Evolutionary conservation across 73 alveolate species (phyloP).

Genomic region (Blepharisma japonicum): DNA sequence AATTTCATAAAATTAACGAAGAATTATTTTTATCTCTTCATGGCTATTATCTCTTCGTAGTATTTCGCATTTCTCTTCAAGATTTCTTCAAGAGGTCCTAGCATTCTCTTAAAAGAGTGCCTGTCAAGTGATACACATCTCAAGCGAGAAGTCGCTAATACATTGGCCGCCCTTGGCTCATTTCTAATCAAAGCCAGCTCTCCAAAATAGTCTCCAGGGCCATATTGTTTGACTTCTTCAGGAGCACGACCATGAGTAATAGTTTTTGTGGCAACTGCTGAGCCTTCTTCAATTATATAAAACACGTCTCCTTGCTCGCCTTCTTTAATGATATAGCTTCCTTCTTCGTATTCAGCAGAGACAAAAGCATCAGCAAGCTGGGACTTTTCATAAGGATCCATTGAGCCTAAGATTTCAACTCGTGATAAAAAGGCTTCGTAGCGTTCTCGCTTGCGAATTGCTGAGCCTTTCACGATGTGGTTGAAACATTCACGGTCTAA

Average conservation of each 20-base stretch:
- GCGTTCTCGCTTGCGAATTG: conserved; percentile 81
- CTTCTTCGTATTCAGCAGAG: conserved; percentile 50
- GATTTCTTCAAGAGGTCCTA: conserved; percentile 77
- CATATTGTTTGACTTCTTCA: conserved; percentile 75
- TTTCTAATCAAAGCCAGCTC: conserved; percentile 91
- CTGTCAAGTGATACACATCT: conserved; percentile 65
- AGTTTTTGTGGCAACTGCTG: conserved; percentile 78
- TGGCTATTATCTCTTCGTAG: no score
- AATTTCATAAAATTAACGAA: no score
- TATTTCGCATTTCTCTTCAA: conserved; percentile 57
- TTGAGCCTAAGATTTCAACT: conserved; percentile 65
- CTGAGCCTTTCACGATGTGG: conserved; percentile 73
- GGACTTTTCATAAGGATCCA: conserved; percentile 86
- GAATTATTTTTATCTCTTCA: no score
- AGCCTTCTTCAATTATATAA: conserved; percentile 89
- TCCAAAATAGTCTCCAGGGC: conserved; percentile 94
- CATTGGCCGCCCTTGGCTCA: conserved; percentile 96
- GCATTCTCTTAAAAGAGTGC: conserved; percentile 69
- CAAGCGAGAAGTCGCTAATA: conserved; percentile 53
- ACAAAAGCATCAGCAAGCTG: conserved; percentile 85
- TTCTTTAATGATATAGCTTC: conserved; percentile 69
- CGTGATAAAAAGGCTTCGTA: conserved; percentile 69
- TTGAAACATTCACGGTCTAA: conserved; percentile 71
- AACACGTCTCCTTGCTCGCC: conserved; percentile 92
- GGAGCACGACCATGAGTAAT: conserved; percentile 52